These are phyloP conservation scores for Phialophora tarda DNA, from an alignment of 2,329 filamentous ascomycete genomes.

Conservation along the genomic window DNA sequence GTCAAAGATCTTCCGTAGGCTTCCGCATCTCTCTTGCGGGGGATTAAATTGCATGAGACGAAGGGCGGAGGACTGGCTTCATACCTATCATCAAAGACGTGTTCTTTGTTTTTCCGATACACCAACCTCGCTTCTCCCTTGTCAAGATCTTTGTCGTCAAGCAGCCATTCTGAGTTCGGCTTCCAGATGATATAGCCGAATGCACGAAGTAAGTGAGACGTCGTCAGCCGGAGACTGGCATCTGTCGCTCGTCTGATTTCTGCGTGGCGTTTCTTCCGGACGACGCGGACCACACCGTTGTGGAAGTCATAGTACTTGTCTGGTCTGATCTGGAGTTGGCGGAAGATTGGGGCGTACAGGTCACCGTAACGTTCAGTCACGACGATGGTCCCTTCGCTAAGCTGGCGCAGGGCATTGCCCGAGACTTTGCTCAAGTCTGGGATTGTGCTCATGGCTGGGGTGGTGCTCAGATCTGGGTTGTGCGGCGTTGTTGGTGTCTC, in stretches of 20 bases:
- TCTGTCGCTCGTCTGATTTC: conserved; percentile 24
- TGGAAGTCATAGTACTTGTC: conserved; percentile 30
- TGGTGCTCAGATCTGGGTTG: background rate
- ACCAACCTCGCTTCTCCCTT: conserved; percentile 28
- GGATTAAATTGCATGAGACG: background rate
- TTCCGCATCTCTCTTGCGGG: background rate
- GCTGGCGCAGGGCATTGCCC: conserved; percentile 21
- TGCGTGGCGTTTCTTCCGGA: conserved; percentile 29
- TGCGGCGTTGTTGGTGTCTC: background rate
- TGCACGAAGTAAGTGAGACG: conserved; percentile 23
- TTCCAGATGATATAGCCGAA: conserved; percentile 33
- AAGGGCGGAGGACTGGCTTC: background rate
- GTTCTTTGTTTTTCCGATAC: conserved; percentile 22
- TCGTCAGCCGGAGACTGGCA: conserved; percentile 20
- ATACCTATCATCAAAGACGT: conserved; percentile 21
- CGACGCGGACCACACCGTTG: conserved; percentile 24
- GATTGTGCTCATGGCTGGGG: background rate
- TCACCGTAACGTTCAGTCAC: conserved; percentile 18
- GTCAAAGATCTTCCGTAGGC: background rate
- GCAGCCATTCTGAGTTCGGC: conserved; percentile 25
- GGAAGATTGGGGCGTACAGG: conserved; percentile 27
- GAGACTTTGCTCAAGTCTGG: conserved; percentile 21
- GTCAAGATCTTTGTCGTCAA: conserved; percentile 25
- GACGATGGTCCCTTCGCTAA: conserved; percentile 10
- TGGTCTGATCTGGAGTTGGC: conserved; percentile 32